Evolutionary conservation across 2,329 filamentous ascomycete species (phyloP).

Genomic region (Myotisia sp.): DNA sequence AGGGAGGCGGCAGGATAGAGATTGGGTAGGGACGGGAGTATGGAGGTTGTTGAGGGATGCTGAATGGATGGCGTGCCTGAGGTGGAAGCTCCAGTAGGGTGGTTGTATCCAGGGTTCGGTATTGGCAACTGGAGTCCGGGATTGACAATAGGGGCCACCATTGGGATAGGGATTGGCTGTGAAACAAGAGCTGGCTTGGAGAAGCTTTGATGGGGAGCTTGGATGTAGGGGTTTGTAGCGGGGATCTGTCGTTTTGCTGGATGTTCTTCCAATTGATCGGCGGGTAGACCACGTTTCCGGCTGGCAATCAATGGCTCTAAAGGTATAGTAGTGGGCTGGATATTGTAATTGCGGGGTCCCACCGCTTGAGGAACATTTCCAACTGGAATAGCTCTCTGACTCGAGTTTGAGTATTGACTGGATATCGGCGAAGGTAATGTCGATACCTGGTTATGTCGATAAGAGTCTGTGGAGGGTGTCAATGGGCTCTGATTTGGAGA

Average conservation of each 20-base stretch:
- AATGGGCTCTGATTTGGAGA: conserved; percentile 11
- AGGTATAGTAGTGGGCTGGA: not conserved
- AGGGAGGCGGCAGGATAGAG: not conserved
- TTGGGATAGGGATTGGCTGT: too few relatives aligned
- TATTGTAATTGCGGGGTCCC: not conserved
- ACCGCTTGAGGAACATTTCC: not conserved
- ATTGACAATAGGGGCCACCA: too few relatives aligned
- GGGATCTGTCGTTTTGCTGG: too few relatives aligned
- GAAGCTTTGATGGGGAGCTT: too few relatives aligned
- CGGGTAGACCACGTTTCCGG: conserved; percentile 20
- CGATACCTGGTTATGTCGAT: conserved; percentile 1
- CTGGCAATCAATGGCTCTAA: conserved; percentile 16
- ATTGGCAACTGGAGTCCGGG: too few relatives aligned
- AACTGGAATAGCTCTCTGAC: not conserved
- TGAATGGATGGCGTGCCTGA: too few relatives aligned
- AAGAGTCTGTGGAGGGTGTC: not conserved
- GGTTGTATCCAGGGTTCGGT: too few relatives aligned
- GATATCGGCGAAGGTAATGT: not conserved
- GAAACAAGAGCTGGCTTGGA: too few relatives aligned
- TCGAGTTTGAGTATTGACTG: not conserved
- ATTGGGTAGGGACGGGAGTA: not conserved
- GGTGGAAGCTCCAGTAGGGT: too few relatives aligned
- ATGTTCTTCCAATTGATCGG: too few relatives aligned
- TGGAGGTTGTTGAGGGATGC: conserved; percentile 19
- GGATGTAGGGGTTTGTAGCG: too few relatives aligned